Percentiles rank a stretch among this genome's conserved stretches.
phyloP scores from a whole-genome alignment of 305 asterid genomes.

The Striga hermonthica region DNA sequence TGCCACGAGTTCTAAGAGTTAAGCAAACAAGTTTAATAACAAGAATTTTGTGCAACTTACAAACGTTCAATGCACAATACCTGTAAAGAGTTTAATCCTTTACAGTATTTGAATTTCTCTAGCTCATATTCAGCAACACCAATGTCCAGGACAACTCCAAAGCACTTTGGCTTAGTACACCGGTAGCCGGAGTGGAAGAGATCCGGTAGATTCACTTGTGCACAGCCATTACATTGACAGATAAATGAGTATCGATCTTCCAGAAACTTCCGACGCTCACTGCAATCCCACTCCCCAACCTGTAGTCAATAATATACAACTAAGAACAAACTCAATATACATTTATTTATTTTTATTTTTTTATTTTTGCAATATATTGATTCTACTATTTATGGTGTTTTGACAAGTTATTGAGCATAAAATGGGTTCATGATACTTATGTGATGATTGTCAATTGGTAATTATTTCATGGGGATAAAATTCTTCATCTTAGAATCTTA shows the following conservation, averaged over 20 bases:
- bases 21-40: slow-evolving; percentile 14
- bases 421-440: neutral
- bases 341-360: too few species aligned
- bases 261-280: slow-evolving; percentile 56
- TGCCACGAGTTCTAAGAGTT: slow-evolving; percentile 9
- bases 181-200: slow-evolving; percentile 64
- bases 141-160: slow-evolving; percentile 68
- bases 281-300: slow-evolving; percentile 78
- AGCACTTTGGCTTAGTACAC: slow-evolving; percentile 59
- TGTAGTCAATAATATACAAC: slow-evolving; percentile 31
- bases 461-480: too few species aligned
- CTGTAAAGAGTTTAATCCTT: slow-evolving; percentile 42
- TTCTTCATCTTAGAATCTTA: too few species aligned
- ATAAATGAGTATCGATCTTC: slow-evolving; percentile 69
- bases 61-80: slow-evolving; percentile 35
- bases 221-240: slow-evolving; percentile 81
- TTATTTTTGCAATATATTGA: too few species aligned
- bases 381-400: too few species aligned
- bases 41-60: slow-evolving; percentile 21
- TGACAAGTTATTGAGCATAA: neutral
- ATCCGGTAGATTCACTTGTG: slow-evolving; percentile 66
- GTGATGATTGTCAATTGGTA: neutral
- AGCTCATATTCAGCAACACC: slow-evolving; percentile 50
- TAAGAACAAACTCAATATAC: too few species aligned
- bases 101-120: slow-evolving; percentile 42